These are phyloP conservation scores for Pichia rugopelliculosa DNA, from an alignment of 805 yeast species.

Conservation along the genomic window DNA sequence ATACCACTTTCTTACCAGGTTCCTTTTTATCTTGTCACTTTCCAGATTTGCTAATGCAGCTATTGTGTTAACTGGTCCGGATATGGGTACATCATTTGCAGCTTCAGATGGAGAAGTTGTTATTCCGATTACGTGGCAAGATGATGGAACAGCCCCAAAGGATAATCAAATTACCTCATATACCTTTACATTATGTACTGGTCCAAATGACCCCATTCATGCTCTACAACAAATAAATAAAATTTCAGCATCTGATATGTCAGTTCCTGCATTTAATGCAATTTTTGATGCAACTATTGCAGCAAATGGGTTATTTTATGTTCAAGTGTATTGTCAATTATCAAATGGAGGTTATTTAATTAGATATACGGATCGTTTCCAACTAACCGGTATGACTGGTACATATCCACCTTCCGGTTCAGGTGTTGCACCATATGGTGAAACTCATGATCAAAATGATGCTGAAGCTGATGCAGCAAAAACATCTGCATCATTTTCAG, in stretches of 20 bases:
- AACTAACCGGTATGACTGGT: constrained; percentile 68
- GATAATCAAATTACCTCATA: constrained; percentile 37
- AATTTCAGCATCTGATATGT: constrained; percentile 26
- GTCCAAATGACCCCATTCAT: constrained; percentile 44
- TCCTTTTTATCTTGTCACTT: neutral
- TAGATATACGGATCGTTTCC: constrained; percentile 63
- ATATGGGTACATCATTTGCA: constrained; percentile 31
- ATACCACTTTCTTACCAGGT: neutral
- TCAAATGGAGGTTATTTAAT: constrained; percentile 43
- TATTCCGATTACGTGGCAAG: constrained; percentile 48
- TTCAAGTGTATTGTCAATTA: constrained; percentile 56
- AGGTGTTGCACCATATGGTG: constrained; percentile 38
- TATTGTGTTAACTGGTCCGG: constrained; percentile 36
- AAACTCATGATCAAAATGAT: constrained; percentile 32
- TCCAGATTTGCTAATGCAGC: neutral
- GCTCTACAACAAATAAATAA: constrained; percentile 30
- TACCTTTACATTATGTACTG: constrained; percentile 60
- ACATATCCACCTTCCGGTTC: constrained; percentile 40
- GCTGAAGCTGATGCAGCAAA: constrained; percentile 18
- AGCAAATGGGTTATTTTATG: constrained; percentile 60
- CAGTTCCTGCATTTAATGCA: constrained; percentile 34
- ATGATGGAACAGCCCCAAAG: constrained; percentile 43
- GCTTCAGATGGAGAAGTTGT: constrained; percentile 32
- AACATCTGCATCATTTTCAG: constrained; percentile 46
- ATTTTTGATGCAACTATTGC: constrained; percentile 37